These are phyloP conservation scores for Talaromyces albobiverticillius DNA, from an alignment of 2,329 filamentous ascomycete species.

Conservation along the genomic window DNA sequence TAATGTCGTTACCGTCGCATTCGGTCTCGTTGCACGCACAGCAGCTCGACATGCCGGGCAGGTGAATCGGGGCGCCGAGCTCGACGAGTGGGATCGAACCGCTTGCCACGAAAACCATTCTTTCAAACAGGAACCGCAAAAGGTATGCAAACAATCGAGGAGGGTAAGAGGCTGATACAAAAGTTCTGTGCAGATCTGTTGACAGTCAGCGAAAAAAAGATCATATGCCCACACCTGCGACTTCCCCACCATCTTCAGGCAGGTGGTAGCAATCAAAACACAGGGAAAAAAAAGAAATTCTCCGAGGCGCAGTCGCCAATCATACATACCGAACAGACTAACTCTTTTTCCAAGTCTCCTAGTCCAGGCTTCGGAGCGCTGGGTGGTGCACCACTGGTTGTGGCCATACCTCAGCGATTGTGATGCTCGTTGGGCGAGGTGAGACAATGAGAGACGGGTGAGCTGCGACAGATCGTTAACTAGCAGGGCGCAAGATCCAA, in stretches of 20 bases:
- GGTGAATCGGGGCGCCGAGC: slow-evolving; percentile 63
- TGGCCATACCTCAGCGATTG: slow-evolving; percentile 12
- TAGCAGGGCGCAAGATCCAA: background rate
- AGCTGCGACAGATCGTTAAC: background rate
- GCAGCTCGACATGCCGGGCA: slow-evolving; percentile 88
- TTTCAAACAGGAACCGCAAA: slow-evolving; percentile 91
- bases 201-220: slow-evolving; percentile 5
- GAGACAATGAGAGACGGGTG: background rate
- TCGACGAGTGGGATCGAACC: slow-evolving; percentile 48
- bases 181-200: slow-evolving; percentile 91
- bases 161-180: slow-evolving; percentile 87
- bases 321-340: slow-evolving; percentile 83
- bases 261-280: slow-evolving; percentile 11
- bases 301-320: slow-evolving; percentile 16
- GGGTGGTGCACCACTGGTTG: slow-evolving; percentile 9
- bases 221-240: background rate
- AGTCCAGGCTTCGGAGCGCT: slow-evolving; percentile 18
- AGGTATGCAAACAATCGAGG: slow-evolving; percentile 91
- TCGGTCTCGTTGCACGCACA: slow-evolving; percentile 83
- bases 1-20: slow-evolving; percentile 85
- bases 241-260: slow-evolving; percentile 11
- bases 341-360: slow-evolving; percentile 82
- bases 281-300: too few relatives aligned
- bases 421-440: background rate
- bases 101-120: slow-evolving; percentile 92